Evolutionary conservation across 108 stramenopile genomes (phyloP), one percentile per base, ranked within the genome.

Genomic region (Poteriospumella lacustris): DNA sequence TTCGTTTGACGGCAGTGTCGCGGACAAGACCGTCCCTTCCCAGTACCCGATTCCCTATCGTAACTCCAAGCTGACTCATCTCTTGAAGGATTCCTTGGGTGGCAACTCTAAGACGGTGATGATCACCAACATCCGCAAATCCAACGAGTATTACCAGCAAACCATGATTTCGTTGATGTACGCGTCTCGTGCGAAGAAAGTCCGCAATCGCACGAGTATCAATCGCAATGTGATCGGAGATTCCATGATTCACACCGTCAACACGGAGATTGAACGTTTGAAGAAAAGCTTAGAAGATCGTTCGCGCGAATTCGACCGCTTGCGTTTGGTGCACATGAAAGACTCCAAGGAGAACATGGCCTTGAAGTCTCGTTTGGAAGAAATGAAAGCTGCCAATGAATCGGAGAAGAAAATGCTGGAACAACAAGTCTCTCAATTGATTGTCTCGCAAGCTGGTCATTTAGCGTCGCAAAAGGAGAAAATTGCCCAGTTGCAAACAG

Each of bases 41-140:
- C 41, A 70, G 2, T 44, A 76, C 29, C 68, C 68, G 2, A 41
- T 75, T n/a, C 84, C 81, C 26, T 82, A 81, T 52, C 76, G 86
- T 39, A 80, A 86, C 43, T 84, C 83, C 34, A 83, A 84, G 80
- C 80, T 87, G 44, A 87, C 86, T 19, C 83, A 83, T 29, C 41
- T 87, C 39, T 82, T 87, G 9, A 87, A 87, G 80, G 86, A 87
- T 38, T 84, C 83, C 39, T 80, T 87, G 2, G 86, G 86, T 0
- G 86, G 86, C 0, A 87, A 87, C 78, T 83, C 80, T 9, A 83
- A 62, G 79, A 87, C 86, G 26, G 75, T 85, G 39, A 87, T 87
- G 86, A 62, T 87, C 36, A 75, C 81, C 41, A 82, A 36, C 1
- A 59, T 82, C 1, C 64, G 73, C 0, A 1, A 15, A 19, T 3